Evolutionary conservation across 345 rosid species (phyloP), one percentile per base, ranked within the genome.

Genomic region (Rhodamnia rubescens): DNA sequence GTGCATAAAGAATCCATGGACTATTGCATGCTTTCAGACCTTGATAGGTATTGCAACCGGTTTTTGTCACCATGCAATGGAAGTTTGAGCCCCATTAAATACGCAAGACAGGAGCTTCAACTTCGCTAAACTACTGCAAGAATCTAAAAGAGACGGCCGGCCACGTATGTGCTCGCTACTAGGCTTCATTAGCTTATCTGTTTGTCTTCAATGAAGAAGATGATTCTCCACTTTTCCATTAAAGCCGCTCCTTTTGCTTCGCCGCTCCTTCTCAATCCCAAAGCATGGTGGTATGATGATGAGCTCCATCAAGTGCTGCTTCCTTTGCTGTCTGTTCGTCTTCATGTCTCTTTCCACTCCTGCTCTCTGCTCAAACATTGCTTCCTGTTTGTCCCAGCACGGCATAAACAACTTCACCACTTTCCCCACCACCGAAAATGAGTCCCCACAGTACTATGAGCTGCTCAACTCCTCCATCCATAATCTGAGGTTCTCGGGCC

Each of bases 401-500:
- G 80, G 84, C 11, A 86, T 93, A 53, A 87, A 59, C 56, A 93
- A 94, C 89, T 93, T 93, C 85, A 90, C 94, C 82, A 85, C 82
- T 3, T 88, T 89, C 81, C 91, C 92, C 27, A 84, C 27, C 82
- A 49, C 53, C 53, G 57, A 85, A 47, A 84, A 86, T 12, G 83
- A 90, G 32, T 82, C 90, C 13, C 49, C 86, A 20, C 8, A 32
- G 82, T 91, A 90, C 87, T 90, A 86, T 53, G 58, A 81, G 18
- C 82, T 94, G n/a, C 93, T 94, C 27, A 74, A 89, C 14, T 92
- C 89, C 83, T 91, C 92, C 24, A 84, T 91, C 75, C 90, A 87
- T 78, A 93, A 93, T 26, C 92, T 90, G 26, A 88, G 93, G 27
- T 92, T 91, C 74, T 58, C 86, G 4, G 89, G 87, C 9, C 84